Base-by-base conservation (phyloP, 352 stramenopile genomes). In the Hyaloperonospora arabidopsidis region DNA sequence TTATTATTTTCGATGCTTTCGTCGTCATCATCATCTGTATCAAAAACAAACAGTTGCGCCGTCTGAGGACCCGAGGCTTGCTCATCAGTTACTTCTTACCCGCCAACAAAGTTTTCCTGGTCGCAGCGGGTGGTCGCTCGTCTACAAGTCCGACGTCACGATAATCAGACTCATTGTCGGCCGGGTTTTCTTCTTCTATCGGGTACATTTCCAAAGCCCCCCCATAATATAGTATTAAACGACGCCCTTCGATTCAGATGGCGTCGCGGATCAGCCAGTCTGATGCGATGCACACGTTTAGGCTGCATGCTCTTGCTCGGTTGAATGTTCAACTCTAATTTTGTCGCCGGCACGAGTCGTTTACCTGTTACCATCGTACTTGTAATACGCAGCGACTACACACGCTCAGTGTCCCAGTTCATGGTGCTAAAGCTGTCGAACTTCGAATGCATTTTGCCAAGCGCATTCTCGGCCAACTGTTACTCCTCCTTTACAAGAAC, bases 191-290 rank as follows among this genome's bases (percentile, higher is more conserved):
- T 57, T 89, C 79, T 53, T 85, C 59, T 32, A 89, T 87, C 8
- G 70, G 66, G 14, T 76, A 62, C 0, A 62, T 65, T 36, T 61
- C 64, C 46, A 86, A 61, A 0, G 67, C 59, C 25, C 87, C 79
- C 8, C 69, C 69, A 36, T n/a, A 85, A 84, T 48, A 86, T 63
- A 17, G 50, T 65, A 19, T 71, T 86, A 38, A 89, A 75, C 1
- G 77, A 89, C 40, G 67, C 57, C 28, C 77, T 65, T 15, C 76
- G 71, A n/a, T 86, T 75, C 28, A 89, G 57, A 49, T 89, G 84
- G 12, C 79, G 72, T 45, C 79, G 61, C 21, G 75, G 72, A 12
- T 89, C 76, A 35, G 75, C 61, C 22, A 80, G 17, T 15, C 52
- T 50, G 48, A 65, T 61, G 35, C 67, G 69, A 39, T 62, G 63